Evolutionary conservation across 2,329 filamentous ascomycete genomes (phyloP).

Genomic region (Dothideomycetes sp.): DNA sequence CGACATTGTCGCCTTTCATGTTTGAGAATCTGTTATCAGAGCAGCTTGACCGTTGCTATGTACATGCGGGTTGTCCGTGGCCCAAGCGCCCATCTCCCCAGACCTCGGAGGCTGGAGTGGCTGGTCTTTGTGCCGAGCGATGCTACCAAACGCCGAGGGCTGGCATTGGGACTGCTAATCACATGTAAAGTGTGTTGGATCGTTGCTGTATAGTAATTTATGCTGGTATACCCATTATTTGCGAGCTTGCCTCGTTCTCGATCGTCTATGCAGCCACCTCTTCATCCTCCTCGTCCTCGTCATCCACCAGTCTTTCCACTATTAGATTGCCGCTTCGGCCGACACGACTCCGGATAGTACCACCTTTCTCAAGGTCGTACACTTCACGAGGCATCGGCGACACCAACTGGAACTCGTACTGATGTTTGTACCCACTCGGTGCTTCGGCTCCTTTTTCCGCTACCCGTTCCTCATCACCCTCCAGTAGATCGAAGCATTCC

Average conservation of each 20-base stretch:
- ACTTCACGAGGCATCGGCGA: constrained; percentile 76
- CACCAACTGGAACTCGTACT: constrained; percentile 76
- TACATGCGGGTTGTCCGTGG: background rate
- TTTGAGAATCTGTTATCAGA: background rate
- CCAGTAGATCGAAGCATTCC: constrained; percentile 68
- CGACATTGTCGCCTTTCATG: background rate
- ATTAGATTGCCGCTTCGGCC: constrained; percentile 80
- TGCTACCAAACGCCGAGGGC: too few species aligned
- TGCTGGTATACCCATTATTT: too few species aligned
- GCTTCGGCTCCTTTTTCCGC: constrained; percentile 30
- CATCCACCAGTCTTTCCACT: constrained; percentile 58
- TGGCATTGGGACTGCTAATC: too few species aligned
- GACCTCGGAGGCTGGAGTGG: too few species aligned
- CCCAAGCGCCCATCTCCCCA: background rate
- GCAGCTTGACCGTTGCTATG: background rate
- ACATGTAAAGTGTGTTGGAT: too few species aligned
- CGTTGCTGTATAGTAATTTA: background rate
- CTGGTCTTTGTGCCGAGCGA: too few species aligned
- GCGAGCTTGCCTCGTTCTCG: background rate
- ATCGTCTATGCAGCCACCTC: constrained; percentile 5
- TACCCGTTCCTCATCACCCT: constrained; percentile 26
- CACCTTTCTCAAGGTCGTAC: constrained; percentile 56
- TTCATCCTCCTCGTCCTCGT: constrained; percentile 40
- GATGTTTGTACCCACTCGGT: constrained; percentile 63
- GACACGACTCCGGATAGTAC: constrained; percentile 60